These are phyloP conservation scores for Leptodermis oblonga DNA, from an alignment of 257 asterid species.

Conservation along the genomic window DNA sequence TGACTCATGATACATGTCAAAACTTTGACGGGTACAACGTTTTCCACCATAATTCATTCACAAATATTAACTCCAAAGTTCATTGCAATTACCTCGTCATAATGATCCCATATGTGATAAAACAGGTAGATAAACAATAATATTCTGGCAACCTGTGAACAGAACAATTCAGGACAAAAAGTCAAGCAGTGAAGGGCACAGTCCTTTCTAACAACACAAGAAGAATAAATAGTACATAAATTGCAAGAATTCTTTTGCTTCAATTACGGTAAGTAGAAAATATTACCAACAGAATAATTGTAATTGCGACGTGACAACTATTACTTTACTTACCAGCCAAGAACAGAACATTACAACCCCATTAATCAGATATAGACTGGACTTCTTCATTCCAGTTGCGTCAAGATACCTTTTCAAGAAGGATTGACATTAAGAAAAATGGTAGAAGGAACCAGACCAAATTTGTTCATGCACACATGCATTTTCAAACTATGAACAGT, in stretches of 20 bases:
- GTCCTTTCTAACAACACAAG: background rate
- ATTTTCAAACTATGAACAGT: background rate
- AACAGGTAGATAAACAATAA: conserved; percentile 56
- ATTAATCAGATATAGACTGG: conserved; percentile 51
- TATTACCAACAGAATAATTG: background rate
- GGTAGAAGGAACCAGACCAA: background rate
- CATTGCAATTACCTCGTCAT: conserved; percentile 46
- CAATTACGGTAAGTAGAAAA: background rate
- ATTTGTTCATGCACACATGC: background rate
- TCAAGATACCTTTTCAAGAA: conserved; percentile 65
- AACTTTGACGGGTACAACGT: background rate
- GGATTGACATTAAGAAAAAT: conserved; percentile 7
- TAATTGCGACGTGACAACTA: background rate
- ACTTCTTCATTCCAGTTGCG: conserved; percentile 65
- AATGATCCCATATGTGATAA: conserved; percentile 37
- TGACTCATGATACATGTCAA: background rate
- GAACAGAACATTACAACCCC: conserved; percentile 59
- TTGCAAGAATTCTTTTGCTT: background rate
- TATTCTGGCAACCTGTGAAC: conserved; percentile 68
- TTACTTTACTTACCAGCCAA: conserved; percentile 56
- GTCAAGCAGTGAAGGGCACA: background rate
- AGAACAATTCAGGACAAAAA: background rate
- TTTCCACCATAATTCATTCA: background rate
- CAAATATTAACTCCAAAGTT: background rate
- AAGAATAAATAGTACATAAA: background rate